Conservation (phyloP, 768 basidiomycete genomes). For the Suillus clintonianus region DNA sequence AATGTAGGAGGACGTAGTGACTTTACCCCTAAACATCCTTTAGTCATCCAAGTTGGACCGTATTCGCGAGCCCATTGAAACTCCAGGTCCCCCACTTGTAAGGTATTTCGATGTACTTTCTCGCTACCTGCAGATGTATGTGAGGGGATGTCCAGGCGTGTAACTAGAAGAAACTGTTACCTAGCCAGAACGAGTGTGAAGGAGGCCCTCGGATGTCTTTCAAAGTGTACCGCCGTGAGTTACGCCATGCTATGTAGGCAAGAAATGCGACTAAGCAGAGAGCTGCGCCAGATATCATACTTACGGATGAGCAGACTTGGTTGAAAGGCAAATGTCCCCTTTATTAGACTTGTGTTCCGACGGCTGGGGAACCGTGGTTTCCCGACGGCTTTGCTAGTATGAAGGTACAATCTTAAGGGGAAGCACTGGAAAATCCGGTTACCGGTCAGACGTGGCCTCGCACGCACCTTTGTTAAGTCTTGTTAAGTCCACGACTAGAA, state of each 20-base stretch:
- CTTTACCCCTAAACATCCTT: constrained; percentile 10
- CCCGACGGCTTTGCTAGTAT: neutral
- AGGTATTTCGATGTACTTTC: constrained; percentile 17
- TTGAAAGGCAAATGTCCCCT: neutral
- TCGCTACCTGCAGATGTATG: constrained; percentile 22
- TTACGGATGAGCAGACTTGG: neutral
- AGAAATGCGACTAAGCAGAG: neutral
- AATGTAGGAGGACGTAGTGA: neutral
- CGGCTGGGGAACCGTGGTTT: neutral
- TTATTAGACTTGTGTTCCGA: neutral
- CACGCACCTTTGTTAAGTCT: neutral
- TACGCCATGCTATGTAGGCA: constrained; percentile 6
- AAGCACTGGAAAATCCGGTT: neutral
- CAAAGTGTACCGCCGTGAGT: constrained; percentile 1
- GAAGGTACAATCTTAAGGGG: neutral
- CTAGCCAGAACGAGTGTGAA: constrained; percentile 5
- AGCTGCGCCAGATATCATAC: constrained; percentile 1
- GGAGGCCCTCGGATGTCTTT: constrained; percentile 11
- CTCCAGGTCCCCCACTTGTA: constrained; percentile 32
- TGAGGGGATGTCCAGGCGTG: neutral
- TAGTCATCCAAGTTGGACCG: constrained; percentile 23
- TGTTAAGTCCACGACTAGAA: neutral
- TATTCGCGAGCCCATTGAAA: constrained; percentile 29
- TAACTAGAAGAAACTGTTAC: neutral
- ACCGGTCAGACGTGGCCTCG: neutral